phyloP scores from a whole-genome alignment of 495 filamentous ascomycete genomes.

The Tuber melanosporum region DNA sequence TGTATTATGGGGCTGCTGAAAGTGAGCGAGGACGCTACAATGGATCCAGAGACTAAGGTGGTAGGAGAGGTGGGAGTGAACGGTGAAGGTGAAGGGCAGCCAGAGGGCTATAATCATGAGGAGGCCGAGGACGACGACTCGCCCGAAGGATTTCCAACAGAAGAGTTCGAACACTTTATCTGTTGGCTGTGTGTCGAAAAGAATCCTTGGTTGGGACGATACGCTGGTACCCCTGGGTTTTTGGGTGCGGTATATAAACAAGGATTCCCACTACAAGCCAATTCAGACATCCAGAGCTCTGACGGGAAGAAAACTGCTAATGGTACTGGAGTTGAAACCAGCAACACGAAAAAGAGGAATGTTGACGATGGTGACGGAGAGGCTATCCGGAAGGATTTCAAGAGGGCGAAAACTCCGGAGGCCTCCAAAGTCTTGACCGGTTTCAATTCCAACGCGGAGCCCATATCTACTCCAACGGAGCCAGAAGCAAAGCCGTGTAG shows the following conservation, averaged over 20 bases:
- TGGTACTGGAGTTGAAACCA: not conserved
- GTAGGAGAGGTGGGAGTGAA: not conserved
- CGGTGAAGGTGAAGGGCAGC: slow-evolving; percentile 15
- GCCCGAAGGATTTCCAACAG: slow-evolving; percentile 74
- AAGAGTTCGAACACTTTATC: slow-evolving; percentile 84
- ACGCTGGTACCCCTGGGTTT: slow-evolving; percentile 79
- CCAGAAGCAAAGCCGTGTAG: slow-evolving; percentile 19
- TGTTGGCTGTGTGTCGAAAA: slow-evolving; percentile 91
- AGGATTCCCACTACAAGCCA: slow-evolving; percentile 6
- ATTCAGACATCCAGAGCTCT: slow-evolving; percentile 6
- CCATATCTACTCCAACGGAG: slow-evolving; percentile 30
- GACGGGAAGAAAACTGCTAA: not conserved
- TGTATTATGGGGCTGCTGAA: slow-evolving; percentile 65
- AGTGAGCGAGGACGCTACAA: slow-evolving; percentile 18
- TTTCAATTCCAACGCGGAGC: slow-evolving; percentile 5
- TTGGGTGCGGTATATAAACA: slow-evolving; percentile 55
- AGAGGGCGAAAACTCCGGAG: slow-evolving; percentile 54
- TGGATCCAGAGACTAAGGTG: not conserved
- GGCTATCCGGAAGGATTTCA: slow-evolving; percentile 46
- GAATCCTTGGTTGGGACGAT: slow-evolving; percentile 85
- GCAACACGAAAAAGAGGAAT: slow-evolving; percentile 66
- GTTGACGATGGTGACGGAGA: slow-evolving; percentile 53
- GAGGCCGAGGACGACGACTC: slow-evolving; percentile 49
- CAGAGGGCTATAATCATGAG: slow-evolving; percentile 47
- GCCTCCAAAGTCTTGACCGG: slow-evolving; percentile 29